A percentile compares a stretch with the other conserved stretches of the same genome.
phyloP scores from a whole-genome alignment of 768 basidiomycete genomes.

The Pisolithus microcarpus region DNA sequence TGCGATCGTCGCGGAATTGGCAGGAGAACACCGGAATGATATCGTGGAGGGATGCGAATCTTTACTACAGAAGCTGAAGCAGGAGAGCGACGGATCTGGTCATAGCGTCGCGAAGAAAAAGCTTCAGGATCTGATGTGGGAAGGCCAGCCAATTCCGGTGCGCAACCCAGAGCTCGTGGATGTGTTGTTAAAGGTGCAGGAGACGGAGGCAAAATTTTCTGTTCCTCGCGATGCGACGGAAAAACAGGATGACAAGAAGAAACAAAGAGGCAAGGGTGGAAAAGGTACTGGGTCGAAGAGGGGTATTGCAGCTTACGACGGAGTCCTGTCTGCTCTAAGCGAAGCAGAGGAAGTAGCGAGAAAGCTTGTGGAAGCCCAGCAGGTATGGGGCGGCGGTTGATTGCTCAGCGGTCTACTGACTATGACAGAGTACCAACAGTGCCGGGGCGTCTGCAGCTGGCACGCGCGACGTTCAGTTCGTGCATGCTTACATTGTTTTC shows the following conservation, averaged over 20 bases:
- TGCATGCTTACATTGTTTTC: constrained; percentile 83
- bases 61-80: constrained; percentile 45
- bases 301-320: constrained; percentile 82
- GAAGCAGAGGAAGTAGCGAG: constrained; percentile 85
- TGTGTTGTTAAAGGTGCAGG: constrained; percentile 75
- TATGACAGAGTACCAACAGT: constrained; percentile 33
- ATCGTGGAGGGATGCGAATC: constrained; percentile 59
- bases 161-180: constrained; percentile 89
- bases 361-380: constrained; percentile 76
- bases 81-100: constrained; percentile 31
- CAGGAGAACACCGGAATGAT: constrained; percentile 46
- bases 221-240: constrained; percentile 22
- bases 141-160: constrained; percentile 75
- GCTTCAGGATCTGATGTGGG: constrained; percentile 65
- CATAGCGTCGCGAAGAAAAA: constrained; percentile 42
- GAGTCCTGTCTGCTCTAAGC: constrained; percentile 73
- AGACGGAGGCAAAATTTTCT: constrained; percentile 55
- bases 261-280: constrained; percentile 30
- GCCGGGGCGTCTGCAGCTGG: constrained; percentile 34
- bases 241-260: constrained; percentile 23
- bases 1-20: constrained; percentile 59
- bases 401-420: neutral
- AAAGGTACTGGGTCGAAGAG: constrained; percentile 49
- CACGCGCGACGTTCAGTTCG: constrained; percentile 70
- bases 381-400: constrained; percentile 40